Evolutionary conservation across 2,329 filamentous ascomycete species (phyloP), one percentile per base, ranked within the genome.

Genomic region (Colletotrichum somersetense): DNA sequence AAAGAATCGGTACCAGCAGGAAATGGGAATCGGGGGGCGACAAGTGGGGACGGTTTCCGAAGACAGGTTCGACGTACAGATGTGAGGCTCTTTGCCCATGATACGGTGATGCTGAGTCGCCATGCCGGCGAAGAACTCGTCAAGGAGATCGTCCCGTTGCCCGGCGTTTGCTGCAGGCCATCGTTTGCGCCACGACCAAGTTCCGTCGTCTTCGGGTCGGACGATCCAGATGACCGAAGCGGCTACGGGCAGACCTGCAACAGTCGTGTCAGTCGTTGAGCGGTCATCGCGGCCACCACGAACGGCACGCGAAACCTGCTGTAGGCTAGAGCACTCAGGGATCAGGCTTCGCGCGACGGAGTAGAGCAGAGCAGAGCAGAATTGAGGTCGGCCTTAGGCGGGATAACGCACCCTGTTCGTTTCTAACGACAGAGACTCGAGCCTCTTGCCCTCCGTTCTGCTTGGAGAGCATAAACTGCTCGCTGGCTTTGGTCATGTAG

Each of bases 51-150:
- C 26, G 11, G 11, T 2, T 26, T 5, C 5, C 33, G 5, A 23
- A 2, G 35, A n/a, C 10, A 16, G 18, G 16, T 8, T 18, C 20
- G n/a, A 73, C 74, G 11, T 70, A 75, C 75, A 75, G 10, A 75
- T 55, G 23, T 76, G 75, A 14, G 73, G 64, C 3, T 50, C 18
- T 18, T 72, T 53, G 26, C 67, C 67, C 74, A 74, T 73, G 42
- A 65, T 66, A 12, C 44, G 23, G 7, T 73, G 63, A 35, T 76
- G 74, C 62, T 75, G 75, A 16, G 63, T 48, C 5, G 52, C 70
- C 73, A 76, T 75, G 52, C 57, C 70, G 23, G 42, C 53, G 44
- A 72, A 75, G 55, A 76, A 75, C 14, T 65, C 59, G 2, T 74
- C 66, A n/a, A 75, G 50, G 5, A 56, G 68, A n/a, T 66, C 63